These are phyloP conservation scores for Ascocoryne sarcoides DNA, from an alignment of 2,329 filamentous ascomycete genomes.

Conservation along the genomic window DNA sequence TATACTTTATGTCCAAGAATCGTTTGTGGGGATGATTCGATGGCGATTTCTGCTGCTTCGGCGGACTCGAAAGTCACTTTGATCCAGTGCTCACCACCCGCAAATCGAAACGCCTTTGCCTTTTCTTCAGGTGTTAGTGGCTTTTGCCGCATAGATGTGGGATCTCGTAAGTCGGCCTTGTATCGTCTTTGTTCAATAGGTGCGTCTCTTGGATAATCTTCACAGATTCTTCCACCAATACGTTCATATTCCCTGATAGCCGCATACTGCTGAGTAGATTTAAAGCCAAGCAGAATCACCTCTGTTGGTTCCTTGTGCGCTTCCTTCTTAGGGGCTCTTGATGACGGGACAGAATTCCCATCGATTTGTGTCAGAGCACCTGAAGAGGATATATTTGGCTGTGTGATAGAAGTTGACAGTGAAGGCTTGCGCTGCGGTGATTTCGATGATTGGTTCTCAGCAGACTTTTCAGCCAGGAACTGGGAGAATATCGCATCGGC, in stretches of 20 bases:
- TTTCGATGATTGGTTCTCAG: constrained; percentile 20
- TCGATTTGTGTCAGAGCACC: constrained; percentile 25
- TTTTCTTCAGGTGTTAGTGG: constrained; percentile 65
- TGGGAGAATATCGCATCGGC: constrained; percentile 54
- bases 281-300: constrained; percentile 78
- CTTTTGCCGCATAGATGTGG: constrained; percentile 56
- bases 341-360: constrained; percentile 16
- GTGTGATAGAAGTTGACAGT: constrained; percentile 25
- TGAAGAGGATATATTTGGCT: constrained; percentile 29
- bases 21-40: constrained; percentile 61
- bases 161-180: constrained; percentile 65
- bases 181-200: constrained; percentile 61
- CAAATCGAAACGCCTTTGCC: constrained; percentile 69
- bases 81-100: constrained; percentile 86
- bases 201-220: constrained; percentile 87
- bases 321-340: constrained; percentile 34
- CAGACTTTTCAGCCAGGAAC: constrained; percentile 41
- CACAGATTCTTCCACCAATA: constrained; percentile 77
- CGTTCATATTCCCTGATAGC: constrained; percentile 83
- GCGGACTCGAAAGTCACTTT: constrained; percentile 73
- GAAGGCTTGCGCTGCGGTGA: constrained; percentile 28
- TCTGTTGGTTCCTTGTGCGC: constrained; percentile 59
- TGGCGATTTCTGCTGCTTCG: constrained; percentile 60
- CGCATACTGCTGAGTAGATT: constrained; percentile 63
- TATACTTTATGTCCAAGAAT: constrained; percentile 63